Base-by-base conservation (phyloP, 768 basidiomycete genomes). In the Pulveroboletus sp. region DNA sequence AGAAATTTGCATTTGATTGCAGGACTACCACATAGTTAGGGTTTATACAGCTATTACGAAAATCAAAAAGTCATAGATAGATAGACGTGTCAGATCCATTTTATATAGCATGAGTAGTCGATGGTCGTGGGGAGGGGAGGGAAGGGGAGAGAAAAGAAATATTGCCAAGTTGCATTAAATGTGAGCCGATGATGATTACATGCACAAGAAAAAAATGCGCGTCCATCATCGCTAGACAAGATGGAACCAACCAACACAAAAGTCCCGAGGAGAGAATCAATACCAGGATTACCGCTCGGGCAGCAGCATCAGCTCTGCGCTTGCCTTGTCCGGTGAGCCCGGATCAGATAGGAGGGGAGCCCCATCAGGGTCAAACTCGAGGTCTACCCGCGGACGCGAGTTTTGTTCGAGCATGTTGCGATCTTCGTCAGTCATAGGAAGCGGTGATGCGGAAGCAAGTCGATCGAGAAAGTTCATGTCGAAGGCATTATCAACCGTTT, bases 301-400 rank as follows among this genome's bases (percentile, higher is more conserved):
- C 28, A 76, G 69, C 11, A 77, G 53, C 61, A 73, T 68, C 27
- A 66, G 46, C 50, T 77, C 77, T 30, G 47, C 46, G 15, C 58
- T 64, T 24, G 59, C 63, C 60, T 79, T 80, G 55, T 73, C 72
- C 0, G 73, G 73, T 7, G 75, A 74, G 8, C 69, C 72, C 2
- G 75, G 73, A 44, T 75, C 69, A 7, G 64, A 52, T 41, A 60
- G 53, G 30, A 66, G 51, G 39, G 64, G 59, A 33, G 72, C 74
- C 1, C 77, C 77, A 46, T 79, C 78, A 3, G 73, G 70, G 52
- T 78, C 79, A 41, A 73, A 66, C 32, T 59, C 57, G 14, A 42
- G 51, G 33, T 66, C 63, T 3, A 43, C 11, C 30, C 15, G 59
- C 18, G 49, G 44, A 32, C 57, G 63, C 10, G 36, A 33, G 39